Percentiles rank a stretch among this genome's conserved stretches.
Evolutionary conservation across 1,284 basidiomycete species (phyloP).

Genomic region (Trametes pubescens): DNA sequence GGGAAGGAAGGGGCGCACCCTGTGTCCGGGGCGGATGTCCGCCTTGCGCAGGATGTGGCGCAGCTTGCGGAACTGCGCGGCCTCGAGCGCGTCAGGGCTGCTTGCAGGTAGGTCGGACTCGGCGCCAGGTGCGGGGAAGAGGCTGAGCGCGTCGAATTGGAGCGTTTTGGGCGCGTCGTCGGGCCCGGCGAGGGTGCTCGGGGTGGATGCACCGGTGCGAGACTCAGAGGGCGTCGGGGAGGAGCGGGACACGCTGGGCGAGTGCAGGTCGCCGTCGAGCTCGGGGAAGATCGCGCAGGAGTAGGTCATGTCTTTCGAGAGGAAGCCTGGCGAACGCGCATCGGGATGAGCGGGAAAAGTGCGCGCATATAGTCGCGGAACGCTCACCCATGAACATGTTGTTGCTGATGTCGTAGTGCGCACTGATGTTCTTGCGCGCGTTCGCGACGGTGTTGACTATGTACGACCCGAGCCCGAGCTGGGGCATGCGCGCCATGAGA

Average conservation of each 20-base stretch:
- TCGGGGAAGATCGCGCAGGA: conserved; percentile 78
- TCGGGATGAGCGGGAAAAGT: conserved; percentile 23
- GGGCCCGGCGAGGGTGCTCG: conserved; percentile 26
- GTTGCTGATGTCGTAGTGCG: conserved; percentile 46
- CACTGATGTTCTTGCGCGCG: conserved; percentile 42
- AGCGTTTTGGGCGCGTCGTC: conserved; percentile 21
- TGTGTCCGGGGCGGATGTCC: conserved; percentile 63
- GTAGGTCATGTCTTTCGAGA: conserved; percentile 85
- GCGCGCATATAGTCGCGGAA: conserved; percentile 9
- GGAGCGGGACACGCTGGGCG: neutral
- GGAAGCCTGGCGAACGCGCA: conserved; percentile 59
- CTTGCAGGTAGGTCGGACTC: neutral
- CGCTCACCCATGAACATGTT: conserved; percentile 44
- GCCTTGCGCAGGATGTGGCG: conserved; percentile 62
- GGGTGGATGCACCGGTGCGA: conserved; percentile 25
- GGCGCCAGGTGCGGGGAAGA: conserved; percentile 19
- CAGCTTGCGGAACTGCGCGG: conserved; percentile 74
- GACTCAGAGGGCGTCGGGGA: conserved; percentile 4
- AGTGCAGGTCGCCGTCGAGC: conserved; percentile 65
- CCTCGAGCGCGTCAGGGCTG: conserved; percentile 61
- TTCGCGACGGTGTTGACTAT: conserved; percentile 39
- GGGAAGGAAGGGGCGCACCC: conserved; percentile 47
- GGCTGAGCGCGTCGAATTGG: conserved; percentile 16
- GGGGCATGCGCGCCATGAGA: conserved; percentile 31
- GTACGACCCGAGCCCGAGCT: conserved; percentile 26